phyloP scores from a whole-genome alignment of 2,329 filamentous ascomycete species.

The Orbilia quercus region DNA sequence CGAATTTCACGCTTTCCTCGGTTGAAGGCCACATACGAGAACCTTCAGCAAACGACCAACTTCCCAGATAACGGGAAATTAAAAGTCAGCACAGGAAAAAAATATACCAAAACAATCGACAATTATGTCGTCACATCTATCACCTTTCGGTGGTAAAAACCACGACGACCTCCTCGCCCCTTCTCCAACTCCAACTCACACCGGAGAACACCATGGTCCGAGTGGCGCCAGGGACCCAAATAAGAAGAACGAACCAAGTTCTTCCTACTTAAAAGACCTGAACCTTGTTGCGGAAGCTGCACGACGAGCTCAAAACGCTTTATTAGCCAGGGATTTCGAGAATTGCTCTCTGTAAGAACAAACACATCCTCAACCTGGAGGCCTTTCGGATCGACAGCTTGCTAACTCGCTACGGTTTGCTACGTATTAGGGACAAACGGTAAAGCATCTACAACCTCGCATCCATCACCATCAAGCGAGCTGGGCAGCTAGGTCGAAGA shows the following conservation, averaged over 20 bases:
- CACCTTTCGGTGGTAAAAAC: conserved; percentile 51
- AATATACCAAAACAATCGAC: conserved; percentile 1
- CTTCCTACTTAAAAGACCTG: conserved; percentile 51
- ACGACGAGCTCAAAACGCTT: conserved; percentile 50
- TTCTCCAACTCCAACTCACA: conserved; percentile 55
- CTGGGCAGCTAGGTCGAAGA: neutral
- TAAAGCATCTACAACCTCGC: neutral
- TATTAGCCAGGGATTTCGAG: conserved; percentile 52
- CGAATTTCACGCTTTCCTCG: neutral
- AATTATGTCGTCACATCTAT: conserved; percentile 51
- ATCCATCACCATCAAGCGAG: neutral
- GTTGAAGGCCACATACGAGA: neutral
- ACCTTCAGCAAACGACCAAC: neutral
- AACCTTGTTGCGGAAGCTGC: conserved; percentile 52
- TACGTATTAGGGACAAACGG: conserved; percentile 16
- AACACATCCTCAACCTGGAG: neutral
- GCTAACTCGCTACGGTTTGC: conserved; percentile 11
- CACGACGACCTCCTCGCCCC: conserved; percentile 52
- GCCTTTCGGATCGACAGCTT: neutral
- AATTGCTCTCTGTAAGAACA: conserved; percentile 46
- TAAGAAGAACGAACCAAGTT: conserved; percentile 51
- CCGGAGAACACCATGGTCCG: conserved; percentile 35
- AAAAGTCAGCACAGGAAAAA: conserved; percentile 1
- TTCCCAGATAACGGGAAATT: neutral
- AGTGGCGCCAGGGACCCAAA: conserved; percentile 30